Conservation (phyloP, 257 asterid genomes). For the Nicotiana tabacum region DNA sequence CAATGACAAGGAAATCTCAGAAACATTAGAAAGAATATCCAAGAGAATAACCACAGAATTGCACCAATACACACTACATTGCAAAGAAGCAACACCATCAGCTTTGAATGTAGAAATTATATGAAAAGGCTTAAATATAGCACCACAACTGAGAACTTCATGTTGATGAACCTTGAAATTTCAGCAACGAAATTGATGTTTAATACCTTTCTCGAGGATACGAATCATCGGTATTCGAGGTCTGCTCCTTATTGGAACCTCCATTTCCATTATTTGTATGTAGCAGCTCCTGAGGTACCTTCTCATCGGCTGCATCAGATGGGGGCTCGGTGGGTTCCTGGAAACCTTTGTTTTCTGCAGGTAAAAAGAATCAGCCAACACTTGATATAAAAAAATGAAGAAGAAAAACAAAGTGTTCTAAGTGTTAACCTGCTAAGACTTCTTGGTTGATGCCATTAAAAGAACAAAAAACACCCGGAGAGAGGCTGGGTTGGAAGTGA, state of each 20-base stretch:
- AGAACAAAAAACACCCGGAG: constrained; percentile 29
- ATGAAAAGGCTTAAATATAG: not conserved
- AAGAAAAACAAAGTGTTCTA: not conserved
- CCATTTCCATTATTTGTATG: constrained; percentile 16
- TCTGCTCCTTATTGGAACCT: constrained; percentile 30
- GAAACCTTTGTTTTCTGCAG: constrained; percentile 31
- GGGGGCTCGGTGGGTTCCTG: constrained; percentile 27
- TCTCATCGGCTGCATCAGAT: constrained; percentile 19
- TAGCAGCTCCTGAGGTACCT: constrained; percentile 32
- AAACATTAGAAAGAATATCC: constrained; percentile 6
- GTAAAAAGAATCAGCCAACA: not conserved
- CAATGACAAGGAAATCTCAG: constrained; percentile 9
- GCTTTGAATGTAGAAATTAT: not conserved
- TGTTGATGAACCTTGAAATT: not conserved
- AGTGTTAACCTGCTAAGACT: constrained; percentile 46
- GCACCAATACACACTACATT: not conserved
- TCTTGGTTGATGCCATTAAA: constrained; percentile 35
- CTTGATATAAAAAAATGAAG: not conserved
- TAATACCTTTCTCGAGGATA: constrained; percentile 47
- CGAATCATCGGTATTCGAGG: constrained; percentile 29
- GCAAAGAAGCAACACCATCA: not conserved
- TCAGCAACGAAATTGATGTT: not conserved
- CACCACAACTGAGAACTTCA: not conserved
- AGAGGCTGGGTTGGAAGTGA: constrained; percentile 39
- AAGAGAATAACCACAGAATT: not conserved